Evolutionary conservation across 768 basidiomycete genomes (phyloP), one percentile per base, ranked within the genome.

Genomic region (Epithele typhae): DNA sequence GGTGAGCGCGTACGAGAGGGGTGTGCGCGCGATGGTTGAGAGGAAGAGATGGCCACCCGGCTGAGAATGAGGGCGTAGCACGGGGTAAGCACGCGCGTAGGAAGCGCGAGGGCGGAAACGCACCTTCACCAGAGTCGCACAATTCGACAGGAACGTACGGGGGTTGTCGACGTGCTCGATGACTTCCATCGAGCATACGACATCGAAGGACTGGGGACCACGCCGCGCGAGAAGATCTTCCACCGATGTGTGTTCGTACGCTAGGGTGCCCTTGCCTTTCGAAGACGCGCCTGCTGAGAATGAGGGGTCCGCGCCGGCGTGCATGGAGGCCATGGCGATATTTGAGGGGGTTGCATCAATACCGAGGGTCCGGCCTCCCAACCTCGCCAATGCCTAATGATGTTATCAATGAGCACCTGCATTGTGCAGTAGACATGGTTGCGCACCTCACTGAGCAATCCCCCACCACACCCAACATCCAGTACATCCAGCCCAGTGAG

Each of bases 101-200:
- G 21, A 19, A 9, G 19, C 7, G 40, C 11, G 5, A 19, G 17
- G 8, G 11, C n/a, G 8, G 7, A 34, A 12, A 61, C 77, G 34
- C 52, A 92, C 94, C 71, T 96, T 98, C 55, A 95, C 79, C 24
- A 98, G 76, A 48, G 84, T 75, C 0, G 87, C 87, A 54, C 92
- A 87, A 32, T 84, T 81, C 23, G 78, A 71, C 40, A 99, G 74
- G 64, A 99, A 99, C 6, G 76, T 74, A 5, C 79, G 73, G 1
- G 96, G 94, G 59, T 95, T 85, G 61, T 96, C 89, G 41, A 99
- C 96, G 60, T 99, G 96, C 68, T 99, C 96, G 24, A 99, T 62
- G 7, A 99, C 95, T 65, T 99, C 96, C 91, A 98, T 91, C 9
- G 93, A 88, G 62, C 92, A 96, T 12, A 99, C 93, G 17, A 93